Conservation (phyloP, 2,329 filamentous ascomycete genomes). For the Onygenales sp. region DNA sequence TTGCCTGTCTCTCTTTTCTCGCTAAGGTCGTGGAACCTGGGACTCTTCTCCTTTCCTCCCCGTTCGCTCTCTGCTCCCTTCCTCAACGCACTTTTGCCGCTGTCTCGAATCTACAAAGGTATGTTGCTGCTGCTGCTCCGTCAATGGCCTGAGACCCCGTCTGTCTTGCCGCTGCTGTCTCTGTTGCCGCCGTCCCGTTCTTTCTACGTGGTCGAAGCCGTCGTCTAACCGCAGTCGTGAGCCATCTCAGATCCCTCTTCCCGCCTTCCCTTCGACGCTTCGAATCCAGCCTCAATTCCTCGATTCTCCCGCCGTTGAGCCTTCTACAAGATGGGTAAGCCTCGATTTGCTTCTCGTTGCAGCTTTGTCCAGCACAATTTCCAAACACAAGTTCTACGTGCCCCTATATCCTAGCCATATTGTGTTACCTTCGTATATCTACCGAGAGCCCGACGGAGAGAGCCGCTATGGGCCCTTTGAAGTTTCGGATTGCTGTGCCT, state of each 20-base stretch:
- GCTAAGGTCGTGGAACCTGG: slow-evolving; percentile 1
- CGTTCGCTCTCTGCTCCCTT: slow-evolving; percentile 13
- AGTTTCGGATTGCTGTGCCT: not conserved
- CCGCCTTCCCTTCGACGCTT: slow-evolving; percentile 14
- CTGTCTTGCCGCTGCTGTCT: slow-evolving; percentile 1
- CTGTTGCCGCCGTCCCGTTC: not conserved
- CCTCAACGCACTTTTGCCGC: slow-evolving; percentile 14
- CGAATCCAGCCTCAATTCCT: slow-evolving; percentile 6
- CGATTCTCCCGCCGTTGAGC: slow-evolving; percentile 9
- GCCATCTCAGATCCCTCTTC: slow-evolving; percentile 14
- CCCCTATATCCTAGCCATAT: not conserved
- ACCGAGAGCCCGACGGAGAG: not conserved
- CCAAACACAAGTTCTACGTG: not conserved
- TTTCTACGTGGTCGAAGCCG: not conserved
- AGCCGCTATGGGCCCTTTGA: not conserved
- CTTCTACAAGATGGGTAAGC: slow-evolving; percentile 29
- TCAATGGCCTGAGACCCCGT: too few relatives aligned
- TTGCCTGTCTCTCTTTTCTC: not conserved
- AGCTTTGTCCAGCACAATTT: slow-evolving; percentile 1
- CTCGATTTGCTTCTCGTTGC: not conserved
- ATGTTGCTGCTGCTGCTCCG: too few relatives aligned
- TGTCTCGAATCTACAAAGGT: not conserved
- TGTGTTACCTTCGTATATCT: not conserved
- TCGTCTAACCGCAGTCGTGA: slow-evolving; percentile 6
- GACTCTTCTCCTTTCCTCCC: slow-evolving; percentile 7